Evolutionary conservation across 805 yeast genomes (phyloP), one percentile per base, ranked within the genome.

Genomic region (Nakazawaea ambrosiae): DNA sequence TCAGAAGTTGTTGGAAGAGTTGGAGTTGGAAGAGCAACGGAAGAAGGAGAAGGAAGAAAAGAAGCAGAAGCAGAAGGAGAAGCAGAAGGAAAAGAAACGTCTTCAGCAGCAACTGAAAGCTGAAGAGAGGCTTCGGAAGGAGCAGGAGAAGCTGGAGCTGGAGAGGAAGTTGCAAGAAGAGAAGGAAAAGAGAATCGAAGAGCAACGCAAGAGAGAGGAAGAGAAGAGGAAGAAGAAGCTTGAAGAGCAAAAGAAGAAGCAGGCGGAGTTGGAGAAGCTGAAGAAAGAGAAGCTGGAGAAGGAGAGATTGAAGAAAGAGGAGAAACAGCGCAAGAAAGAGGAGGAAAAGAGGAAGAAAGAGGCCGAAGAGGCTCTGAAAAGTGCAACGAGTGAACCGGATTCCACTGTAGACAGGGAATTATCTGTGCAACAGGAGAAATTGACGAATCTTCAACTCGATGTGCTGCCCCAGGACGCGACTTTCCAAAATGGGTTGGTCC

Each of bases 1-100:
- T 9, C 62, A 68, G 40, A 73, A 70, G 42, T 65, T 82, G 44
- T 65, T 82, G 42, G 76, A 70, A 51, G 90, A 82, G 50, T 61
- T 81, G 31, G 88, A 81, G 46, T 79, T 76, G 6, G 90, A 81
- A 56, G 81, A 78, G 45, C 62, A 61, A 33, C 75, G 77, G 32
- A 73, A 77, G 55, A 77, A 71, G 51, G 83, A 75, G 35, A 75
- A 71, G 43, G 84, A 79, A 49, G 74, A 78, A 52, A 78, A 77
- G 54, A 81, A 80, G 48, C 68, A 67, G 52, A 65, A 68, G 46
- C 79, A 76, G 55, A 75, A 70, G 52, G 88, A 82, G 48, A 80
- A 78, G 56, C 76, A 77, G 30, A 78, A 75, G 49, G 88, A 81
- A 50, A 80, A 78, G 66, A 81, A 79, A 50, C 66, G 77, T 27